Conservation (phyloP, 805 yeast species). For the Maudiozyma turicensis region DNA sequence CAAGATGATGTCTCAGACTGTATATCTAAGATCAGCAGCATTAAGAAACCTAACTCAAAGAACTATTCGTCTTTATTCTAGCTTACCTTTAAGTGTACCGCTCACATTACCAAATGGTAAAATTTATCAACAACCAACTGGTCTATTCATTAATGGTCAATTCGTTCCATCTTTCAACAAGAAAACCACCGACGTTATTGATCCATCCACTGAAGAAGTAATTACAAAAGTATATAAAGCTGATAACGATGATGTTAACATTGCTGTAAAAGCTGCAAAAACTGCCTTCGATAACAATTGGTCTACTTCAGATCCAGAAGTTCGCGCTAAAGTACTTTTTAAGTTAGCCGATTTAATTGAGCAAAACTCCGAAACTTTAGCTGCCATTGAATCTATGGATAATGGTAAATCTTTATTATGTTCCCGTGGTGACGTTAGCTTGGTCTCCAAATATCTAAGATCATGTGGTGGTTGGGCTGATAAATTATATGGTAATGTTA, state of each 20-base stretch:
- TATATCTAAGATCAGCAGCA: background rate
- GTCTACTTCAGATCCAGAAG: constrained; percentile 60
- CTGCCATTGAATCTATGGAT: constrained; percentile 77
- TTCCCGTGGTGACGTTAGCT: constrained; percentile 66
- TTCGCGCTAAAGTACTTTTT: constrained; percentile 51
- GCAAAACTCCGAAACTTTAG: constrained; percentile 57
- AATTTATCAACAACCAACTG: constrained; percentile 69
- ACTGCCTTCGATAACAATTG: constrained; percentile 71
- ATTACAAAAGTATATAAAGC: constrained; percentile 68
- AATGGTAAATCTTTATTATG: constrained; percentile 75
- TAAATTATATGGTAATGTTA: constrained; percentile 65
- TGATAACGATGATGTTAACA: constrained; percentile 65
- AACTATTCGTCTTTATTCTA: constrained; percentile 25
- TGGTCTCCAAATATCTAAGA: constrained; percentile 60
- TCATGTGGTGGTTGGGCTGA: constrained; percentile 90
- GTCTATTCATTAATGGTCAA: constrained; percentile 72
- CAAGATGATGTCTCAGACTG: constrained; percentile 7
- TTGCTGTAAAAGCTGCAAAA: constrained; percentile 80
- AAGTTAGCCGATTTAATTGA: constrained; percentile 76
- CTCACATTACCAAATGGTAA: constrained; percentile 66
- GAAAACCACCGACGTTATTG: constrained; percentile 50
- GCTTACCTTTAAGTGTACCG: constrained; percentile 36
- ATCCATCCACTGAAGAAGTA: constrained; percentile 68
- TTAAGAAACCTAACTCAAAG: constrained; percentile 1
- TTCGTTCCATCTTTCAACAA: constrained; percentile 53